A percentile compares a stretch with the other conserved stretches of the same genome.
Conservation (phyloP, 495 filamentous ascomycete genomes). For the Penicillium waksmanii region DNA sequence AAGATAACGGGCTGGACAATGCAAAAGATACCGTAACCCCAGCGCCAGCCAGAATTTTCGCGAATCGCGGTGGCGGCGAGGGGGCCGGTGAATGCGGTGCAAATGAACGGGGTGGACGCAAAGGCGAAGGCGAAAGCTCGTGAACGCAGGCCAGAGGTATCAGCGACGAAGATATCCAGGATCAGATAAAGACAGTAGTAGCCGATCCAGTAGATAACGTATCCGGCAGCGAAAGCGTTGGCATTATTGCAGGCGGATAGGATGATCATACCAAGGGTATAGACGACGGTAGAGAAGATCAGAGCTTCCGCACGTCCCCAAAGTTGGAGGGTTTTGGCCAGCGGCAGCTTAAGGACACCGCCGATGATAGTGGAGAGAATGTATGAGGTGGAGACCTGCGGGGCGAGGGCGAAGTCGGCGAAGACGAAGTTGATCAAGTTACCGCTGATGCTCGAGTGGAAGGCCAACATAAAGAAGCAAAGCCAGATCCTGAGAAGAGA, state of each 20-base stretch:
- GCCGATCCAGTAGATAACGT: conserved; percentile 60
- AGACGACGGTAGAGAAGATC: conserved; percentile 41
- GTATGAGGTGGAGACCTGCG: conserved; percentile 40
- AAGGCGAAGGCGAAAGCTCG: conserved; percentile 65
- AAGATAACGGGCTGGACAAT: conserved; percentile 60
- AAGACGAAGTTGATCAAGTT: conserved; percentile 45
- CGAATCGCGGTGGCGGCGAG: conserved; percentile 47
- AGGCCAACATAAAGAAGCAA: conserved; percentile 46
- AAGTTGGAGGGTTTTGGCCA: conserved; percentile 69
- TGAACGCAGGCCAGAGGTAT: conserved; percentile 64
- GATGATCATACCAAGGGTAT: conserved; percentile 48
- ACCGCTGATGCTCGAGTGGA: conserved; percentile 41
- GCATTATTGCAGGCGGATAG: conserved; percentile 51
- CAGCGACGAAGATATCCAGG: conserved; percentile 64
- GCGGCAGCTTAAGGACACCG: conserved; percentile 67
- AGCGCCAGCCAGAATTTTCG: conserved; percentile 58
- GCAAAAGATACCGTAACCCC: conserved; percentile 65
- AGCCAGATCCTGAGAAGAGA: conserved; percentile 42
- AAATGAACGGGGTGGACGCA: conserved; percentile 57
- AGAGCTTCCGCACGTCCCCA: conserved; percentile 64
- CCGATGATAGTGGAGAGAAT: conserved; percentile 58
- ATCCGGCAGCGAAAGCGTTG: conserved; percentile 50
- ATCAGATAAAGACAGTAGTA: conserved; percentile 61
- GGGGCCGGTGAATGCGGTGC: conserved; percentile 49
- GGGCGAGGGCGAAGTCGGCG: conserved; percentile 38